These are phyloP conservation scores for Tephrocybe rancida DNA, from an alignment of 768 basidiomycete genomes.

Conservation along the genomic window DNA sequence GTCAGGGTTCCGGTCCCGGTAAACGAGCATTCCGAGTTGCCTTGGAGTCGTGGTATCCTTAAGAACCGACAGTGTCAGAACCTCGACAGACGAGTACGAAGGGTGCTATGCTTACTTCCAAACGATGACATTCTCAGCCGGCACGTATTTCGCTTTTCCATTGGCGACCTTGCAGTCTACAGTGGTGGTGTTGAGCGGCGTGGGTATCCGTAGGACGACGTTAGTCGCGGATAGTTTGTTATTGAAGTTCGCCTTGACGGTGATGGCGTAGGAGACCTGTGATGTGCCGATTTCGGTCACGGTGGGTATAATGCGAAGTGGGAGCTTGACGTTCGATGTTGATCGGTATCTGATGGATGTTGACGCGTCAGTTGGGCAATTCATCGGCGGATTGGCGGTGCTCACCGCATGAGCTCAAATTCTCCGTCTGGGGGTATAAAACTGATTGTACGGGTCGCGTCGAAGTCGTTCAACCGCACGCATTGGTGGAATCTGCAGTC, in stretches of 20 bases:
- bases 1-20: conserved; percentile 83
- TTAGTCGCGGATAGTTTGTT: conserved; percentile 92
- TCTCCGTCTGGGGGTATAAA: conserved; percentile 99
- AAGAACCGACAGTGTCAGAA: conserved; percentile 8
- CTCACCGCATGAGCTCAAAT: conserved; percentile 95
- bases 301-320: conserved; percentile 85
- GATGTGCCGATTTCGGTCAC: conserved; percentile 92
- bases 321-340: conserved; percentile 95
- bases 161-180: conserved; percentile 90
- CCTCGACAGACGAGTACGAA: background rate
- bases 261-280: conserved; percentile 88
- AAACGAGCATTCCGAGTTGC: conserved; percentile 88
- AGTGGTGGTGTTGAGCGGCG: conserved; percentile 90
- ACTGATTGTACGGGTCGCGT: conserved; percentile 90
- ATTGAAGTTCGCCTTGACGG: conserved; percentile 87
- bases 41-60: conserved; percentile 93
- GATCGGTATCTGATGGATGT: conserved; percentile 76
- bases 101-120: conserved; percentile 82
- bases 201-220: conserved; percentile 92
- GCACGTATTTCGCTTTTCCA: conserved; percentile 97
- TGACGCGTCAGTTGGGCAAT: background rate
- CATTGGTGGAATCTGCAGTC: conserved; percentile 99
- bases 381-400: background rate
- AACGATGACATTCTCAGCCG: conserved; percentile 92
- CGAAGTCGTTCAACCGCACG: conserved; percentile 93